These are phyloP conservation scores for Phytopythium montanum DNA, from an alignment of 352 stramenopile species.

Conservation along the genomic window DNA sequence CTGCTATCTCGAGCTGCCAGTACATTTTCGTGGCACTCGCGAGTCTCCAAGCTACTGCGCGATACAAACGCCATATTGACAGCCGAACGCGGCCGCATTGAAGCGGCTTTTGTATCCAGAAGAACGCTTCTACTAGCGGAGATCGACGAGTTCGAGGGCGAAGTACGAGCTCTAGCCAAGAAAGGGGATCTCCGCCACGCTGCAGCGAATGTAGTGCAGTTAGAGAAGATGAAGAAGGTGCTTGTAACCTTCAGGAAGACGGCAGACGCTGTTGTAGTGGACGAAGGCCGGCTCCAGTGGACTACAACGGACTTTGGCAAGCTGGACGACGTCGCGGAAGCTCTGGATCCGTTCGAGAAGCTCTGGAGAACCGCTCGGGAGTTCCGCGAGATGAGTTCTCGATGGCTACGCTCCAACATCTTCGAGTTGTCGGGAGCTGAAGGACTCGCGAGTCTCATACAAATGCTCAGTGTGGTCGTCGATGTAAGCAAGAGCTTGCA, in stretches of 20 bases:
- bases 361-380: conserved; percentile 68
- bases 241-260: conserved; percentile 49
- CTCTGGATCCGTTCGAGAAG: conserved; percentile 73
- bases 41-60: conserved; percentile 50
- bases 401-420: conserved; percentile 59
- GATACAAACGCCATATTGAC: conserved; percentile 53
- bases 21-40: conserved; percentile 57
- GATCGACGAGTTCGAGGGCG: conserved; percentile 69
- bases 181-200: conserved; percentile 74
- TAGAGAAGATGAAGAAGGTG: conserved; percentile 70
- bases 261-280: conserved; percentile 48
- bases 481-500: conserved; percentile 58
- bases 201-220: conserved; percentile 70
- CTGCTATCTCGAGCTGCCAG: conserved; percentile 58
- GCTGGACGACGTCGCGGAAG: conserved; percentile 70
- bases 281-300: conserved; percentile 69
- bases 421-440: conserved; percentile 64
- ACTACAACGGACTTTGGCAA: conserved; percentile 66
- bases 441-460: conserved; percentile 35
- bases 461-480: conserved; percentile 51
- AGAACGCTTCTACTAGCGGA: conserved; percentile 66
- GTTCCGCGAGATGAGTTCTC: conserved; percentile 68
- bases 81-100: conserved; percentile 59
- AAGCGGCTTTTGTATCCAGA: conserved; percentile 67
- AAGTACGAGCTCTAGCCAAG: conserved; percentile 68